Evolutionary conservation across 495 filamentous ascomycete species (phyloP).

Genomic region (Terfezia boudieri): DNA sequence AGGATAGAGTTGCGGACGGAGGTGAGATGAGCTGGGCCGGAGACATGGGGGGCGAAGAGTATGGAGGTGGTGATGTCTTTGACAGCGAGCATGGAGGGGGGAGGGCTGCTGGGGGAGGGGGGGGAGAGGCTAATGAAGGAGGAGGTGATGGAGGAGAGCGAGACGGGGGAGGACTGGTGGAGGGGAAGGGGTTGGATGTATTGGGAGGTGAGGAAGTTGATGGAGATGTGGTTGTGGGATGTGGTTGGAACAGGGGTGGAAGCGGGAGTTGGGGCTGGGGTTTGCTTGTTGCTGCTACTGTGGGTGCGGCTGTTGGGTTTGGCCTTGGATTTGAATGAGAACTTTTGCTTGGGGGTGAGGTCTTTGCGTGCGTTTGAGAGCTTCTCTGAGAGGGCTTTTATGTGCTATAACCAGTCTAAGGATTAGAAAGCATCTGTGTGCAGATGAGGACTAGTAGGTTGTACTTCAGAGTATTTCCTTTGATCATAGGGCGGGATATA

Average conservation of each 20-base stretch:
- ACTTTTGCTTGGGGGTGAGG: not conserved
- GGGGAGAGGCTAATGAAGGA: not conserved
- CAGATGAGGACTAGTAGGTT: not conserved
- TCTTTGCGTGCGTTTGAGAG: not conserved
- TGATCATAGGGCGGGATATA: slow-evolving; percentile 60
- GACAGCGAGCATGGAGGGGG: not conserved
- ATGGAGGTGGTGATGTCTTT: slow-evolving; percentile 46
- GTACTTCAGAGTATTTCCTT: slow-evolving; percentile 46
- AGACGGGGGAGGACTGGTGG: not conserved
- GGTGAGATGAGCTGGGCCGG: slow-evolving; percentile 65
- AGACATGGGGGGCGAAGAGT: slow-evolving; percentile 52
- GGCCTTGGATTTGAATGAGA: not conserved
- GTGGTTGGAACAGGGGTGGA: not conserved
- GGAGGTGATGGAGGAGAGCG: not conserved
- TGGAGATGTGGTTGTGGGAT: not conserved
- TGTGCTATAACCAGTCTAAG: not conserved
- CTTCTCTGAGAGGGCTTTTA: not conserved
- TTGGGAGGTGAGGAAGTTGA: not conserved
- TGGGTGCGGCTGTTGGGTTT: not conserved
- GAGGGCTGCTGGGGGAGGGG: not conserved
- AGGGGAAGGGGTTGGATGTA: not conserved
- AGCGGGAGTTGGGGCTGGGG: not conserved
- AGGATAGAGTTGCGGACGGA: slow-evolving; percentile 47
- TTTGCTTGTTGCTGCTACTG: not conserved
- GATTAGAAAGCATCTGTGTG: not conserved